Conservation (phyloP, 2,329 filamentous ascomycete species). For the Mycogone perniciosa region DNA sequence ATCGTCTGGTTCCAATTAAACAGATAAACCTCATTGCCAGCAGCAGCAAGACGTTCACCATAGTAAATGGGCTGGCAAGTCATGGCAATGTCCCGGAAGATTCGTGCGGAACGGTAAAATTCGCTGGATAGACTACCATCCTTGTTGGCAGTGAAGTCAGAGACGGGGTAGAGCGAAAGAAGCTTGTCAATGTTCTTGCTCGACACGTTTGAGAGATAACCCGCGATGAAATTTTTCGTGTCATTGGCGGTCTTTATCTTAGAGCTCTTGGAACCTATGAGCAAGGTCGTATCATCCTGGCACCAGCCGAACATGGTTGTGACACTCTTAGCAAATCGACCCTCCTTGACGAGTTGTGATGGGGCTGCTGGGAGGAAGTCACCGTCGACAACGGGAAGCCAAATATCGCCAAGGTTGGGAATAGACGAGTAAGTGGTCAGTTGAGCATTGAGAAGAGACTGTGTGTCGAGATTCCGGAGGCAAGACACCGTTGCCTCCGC, state of each 20-base stretch:
- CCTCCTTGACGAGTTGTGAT: slow-evolving; percentile 47
- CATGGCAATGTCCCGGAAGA: slow-evolving; percentile 48
- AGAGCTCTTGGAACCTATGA: slow-evolving; percentile 32
- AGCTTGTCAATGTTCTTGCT: slow-evolving; percentile 31
- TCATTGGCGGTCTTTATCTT: slow-evolving; percentile 34
- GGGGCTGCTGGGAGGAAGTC: slow-evolving; percentile 35
- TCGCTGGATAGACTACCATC: slow-evolving; percentile 31
- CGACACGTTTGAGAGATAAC: slow-evolving; percentile 33
- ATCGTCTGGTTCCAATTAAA: slow-evolving; percentile 51
- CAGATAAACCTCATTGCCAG: slow-evolving; percentile 37
- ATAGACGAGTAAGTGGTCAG: slow-evolving; percentile 34
- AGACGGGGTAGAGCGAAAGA: slow-evolving; percentile 43
- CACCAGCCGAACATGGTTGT: slow-evolving; percentile 55
- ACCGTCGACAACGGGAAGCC: slow-evolving; percentile 40
- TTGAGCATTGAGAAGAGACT: slow-evolving; percentile 37
- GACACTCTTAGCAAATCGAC: slow-evolving; percentile 53
- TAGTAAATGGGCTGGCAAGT: slow-evolving; percentile 41
- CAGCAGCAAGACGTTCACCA: slow-evolving; percentile 31
- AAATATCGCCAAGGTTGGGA: slow-evolving; percentile 46
- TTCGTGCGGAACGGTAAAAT: slow-evolving; percentile 43
- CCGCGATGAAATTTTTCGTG: slow-evolving; percentile 32
- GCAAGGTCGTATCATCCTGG: slow-evolving; percentile 38
- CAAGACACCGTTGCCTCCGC: slow-evolving; percentile 40
- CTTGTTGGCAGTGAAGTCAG: slow-evolving; percentile 36
- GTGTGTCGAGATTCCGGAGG: slow-evolving; percentile 36